Percentiles rank a stretch among this genome's conserved stretches.
Evolutionary conservation across 2,329 filamentous ascomycete species (phyloP).

Genomic region (Zymoseptoria pseudotritici): DNA sequence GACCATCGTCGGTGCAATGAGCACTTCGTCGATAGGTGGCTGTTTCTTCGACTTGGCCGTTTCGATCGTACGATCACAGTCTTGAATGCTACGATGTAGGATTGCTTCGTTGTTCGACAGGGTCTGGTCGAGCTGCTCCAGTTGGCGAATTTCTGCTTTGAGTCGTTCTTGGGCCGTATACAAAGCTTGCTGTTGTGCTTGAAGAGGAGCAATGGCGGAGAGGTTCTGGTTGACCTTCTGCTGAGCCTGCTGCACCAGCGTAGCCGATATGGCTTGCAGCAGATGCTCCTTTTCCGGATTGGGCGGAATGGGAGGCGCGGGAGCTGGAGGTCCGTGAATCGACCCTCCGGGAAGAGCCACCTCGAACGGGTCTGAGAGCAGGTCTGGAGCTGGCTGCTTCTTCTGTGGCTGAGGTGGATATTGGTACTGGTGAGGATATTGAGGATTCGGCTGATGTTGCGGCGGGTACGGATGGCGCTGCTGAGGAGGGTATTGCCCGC

Average conservation of each 20-base stretch:
- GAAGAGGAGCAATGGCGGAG: conserved; percentile 65
- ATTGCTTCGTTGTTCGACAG: conserved; percentile 72
- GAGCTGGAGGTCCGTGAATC: conserved; percentile 38
- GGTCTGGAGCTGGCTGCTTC: conserved; percentile 42
- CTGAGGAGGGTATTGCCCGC: conserved; percentile 5
- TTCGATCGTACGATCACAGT: conserved; percentile 71
- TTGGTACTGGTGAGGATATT: conserved; percentile 5
- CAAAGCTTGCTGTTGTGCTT: conserved; percentile 73
- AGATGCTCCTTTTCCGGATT: conserved; percentile 94
- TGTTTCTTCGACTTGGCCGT: conserved; percentile 60
- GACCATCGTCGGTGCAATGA: conserved; percentile 90
- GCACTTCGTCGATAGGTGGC: conserved; percentile 78
- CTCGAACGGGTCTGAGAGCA: conserved; percentile 57
- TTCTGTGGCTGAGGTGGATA: conserved; percentile 17
- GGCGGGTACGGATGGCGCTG: conserved; percentile 9
- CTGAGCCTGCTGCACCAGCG: conserved; percentile 61
- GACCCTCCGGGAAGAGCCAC: conserved; percentile 48
- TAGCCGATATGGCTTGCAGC: conserved; percentile 64
- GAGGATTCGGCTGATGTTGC: conserved; percentile 7
- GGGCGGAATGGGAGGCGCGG: conserved; percentile 80
- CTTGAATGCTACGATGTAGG: conserved; percentile 66
- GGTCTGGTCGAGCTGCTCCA: conserved; percentile 63
- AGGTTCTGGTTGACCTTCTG: conserved; percentile 64
- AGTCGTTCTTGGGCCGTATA: conserved; percentile 60
- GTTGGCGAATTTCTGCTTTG: conserved; percentile 63